Conservation (phyloP, 1,139 yeast species). For the Scheffersomyces cryptocercus region DNA sequence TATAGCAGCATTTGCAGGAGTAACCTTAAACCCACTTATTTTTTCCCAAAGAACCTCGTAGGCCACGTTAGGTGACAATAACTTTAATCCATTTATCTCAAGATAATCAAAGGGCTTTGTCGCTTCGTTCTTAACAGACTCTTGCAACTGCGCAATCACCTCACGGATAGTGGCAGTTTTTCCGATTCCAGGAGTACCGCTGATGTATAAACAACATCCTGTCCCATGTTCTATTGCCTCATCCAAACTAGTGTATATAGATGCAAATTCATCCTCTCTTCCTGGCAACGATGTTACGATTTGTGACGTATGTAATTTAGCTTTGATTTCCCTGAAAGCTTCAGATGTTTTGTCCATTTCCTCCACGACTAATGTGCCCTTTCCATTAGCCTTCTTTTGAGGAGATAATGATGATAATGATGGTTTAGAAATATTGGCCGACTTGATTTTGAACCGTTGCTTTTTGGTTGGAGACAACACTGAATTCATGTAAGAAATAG, state of each 20-base stretch:
- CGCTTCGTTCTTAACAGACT: conserved; percentile 44
- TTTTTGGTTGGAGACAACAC: conserved; percentile 4
- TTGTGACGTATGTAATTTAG: conserved; percentile 63
- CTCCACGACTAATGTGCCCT: background rate
- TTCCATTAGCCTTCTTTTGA: background rate
- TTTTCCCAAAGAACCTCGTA: conserved; percentile 83
- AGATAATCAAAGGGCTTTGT: conserved; percentile 65
- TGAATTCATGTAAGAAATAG: conserved; percentile 7
- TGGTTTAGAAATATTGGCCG: background rate
- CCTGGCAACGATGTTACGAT: conserved; percentile 75
- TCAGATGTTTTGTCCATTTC: conserved; percentile 6
- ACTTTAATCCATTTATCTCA: conserved; percentile 89
- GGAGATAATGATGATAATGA: conserved; percentile 1
- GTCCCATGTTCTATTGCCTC: conserved; percentile 69
- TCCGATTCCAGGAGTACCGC: conserved; percentile 99
- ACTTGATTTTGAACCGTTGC: background rate
- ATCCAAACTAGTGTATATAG: conserved; percentile 70
- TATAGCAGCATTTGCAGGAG: conserved; percentile 61
- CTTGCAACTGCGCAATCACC: conserved; percentile 68
- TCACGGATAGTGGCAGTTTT: conserved; percentile 93
- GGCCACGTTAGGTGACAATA: conserved; percentile 81
- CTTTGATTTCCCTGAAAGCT: conserved; percentile 57
- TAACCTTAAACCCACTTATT: conserved; percentile 61
- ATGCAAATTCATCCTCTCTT: conserved; percentile 82
- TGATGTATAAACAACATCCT: conserved; percentile 85